Conservation (phyloP, 108 stramenopile genomes). For the Nannochloropsis oceanica region DNA sequence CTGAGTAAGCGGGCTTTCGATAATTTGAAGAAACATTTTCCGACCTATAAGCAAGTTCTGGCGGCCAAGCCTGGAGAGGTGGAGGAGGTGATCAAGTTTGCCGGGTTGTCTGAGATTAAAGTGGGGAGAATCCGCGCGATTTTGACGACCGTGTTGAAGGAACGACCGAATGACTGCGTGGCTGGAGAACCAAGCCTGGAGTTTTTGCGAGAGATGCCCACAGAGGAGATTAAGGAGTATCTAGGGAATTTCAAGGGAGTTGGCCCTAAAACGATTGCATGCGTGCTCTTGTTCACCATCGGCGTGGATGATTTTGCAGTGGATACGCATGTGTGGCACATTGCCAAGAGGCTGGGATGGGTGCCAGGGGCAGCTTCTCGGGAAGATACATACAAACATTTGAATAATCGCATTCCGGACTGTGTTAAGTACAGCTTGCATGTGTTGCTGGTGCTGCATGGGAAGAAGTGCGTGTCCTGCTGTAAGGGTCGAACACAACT, state of each 20-base stretch:
- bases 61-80: conserved; percentile 9
- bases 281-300: conserved; percentile 55
- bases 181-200: conserved; percentile 41
- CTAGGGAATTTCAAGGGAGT: conserved; percentile 54
- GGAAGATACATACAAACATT: conserved; percentile 50
- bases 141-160: conserved; percentile 36
- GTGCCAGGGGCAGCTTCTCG: conserved; percentile 29
- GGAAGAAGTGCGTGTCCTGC: conserved; percentile 43
- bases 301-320: conserved; percentile 57
- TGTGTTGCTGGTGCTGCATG: conserved; percentile 53
- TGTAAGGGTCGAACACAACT: neutral
- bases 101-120: conserved; percentile 49
- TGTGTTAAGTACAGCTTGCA: conserved; percentile 51
- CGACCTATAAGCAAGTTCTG: conserved; percentile 45
- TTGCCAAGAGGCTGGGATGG: conserved; percentile 48
- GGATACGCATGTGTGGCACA: conserved; percentile 58
- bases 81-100: conserved; percentile 47
- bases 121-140: conserved; percentile 48
- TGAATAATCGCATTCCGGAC: conserved; percentile 45
- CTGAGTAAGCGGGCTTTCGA: conserved; percentile 47
- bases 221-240: conserved; percentile 44
- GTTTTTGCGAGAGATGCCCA: conserved; percentile 39
- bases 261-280: conserved; percentile 63
- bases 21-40: conserved; percentile 44
- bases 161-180: conserved; percentile 29